These are phyloP conservation scores for Boletus reticuloceps DNA, from an alignment of 768 basidiomycete genomes.

Conservation along the genomic window DNA sequence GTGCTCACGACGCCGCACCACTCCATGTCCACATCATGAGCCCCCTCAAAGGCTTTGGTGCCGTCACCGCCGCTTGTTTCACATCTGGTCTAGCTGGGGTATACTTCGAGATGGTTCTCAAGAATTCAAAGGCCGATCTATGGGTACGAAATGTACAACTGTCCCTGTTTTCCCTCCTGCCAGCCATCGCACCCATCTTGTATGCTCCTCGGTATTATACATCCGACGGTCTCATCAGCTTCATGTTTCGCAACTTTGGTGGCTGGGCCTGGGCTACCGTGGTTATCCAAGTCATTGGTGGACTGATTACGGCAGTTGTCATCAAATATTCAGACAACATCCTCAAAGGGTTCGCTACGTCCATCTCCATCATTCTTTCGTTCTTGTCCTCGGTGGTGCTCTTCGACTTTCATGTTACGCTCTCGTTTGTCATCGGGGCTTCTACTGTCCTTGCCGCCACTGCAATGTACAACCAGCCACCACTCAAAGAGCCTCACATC, in stretches of 20 bases:
- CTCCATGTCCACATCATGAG: slow-evolving; percentile 72
- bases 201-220: slow-evolving; percentile 42
- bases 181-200: slow-evolving; percentile 81
- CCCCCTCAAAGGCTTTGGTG: slow-evolving; percentile 77
- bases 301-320: slow-evolving; percentile 90
- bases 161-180: slow-evolving; percentile 85
- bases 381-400: slow-evolving; percentile 91
- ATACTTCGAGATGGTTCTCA: slow-evolving; percentile 93
- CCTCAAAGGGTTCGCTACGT: slow-evolving; percentile 96
- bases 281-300: slow-evolving; percentile 85
- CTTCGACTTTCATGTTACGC: slow-evolving; percentile 88
- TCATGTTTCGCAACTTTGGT: slow-evolving; percentile 84
- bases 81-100: slow-evolving; percentile 90
- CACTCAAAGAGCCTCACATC: slow-evolving; percentile 35
- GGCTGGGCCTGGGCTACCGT: slow-evolving; percentile 97
- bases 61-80: slow-evolving; percentile 82
- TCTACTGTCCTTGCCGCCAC: slow-evolving; percentile 85
- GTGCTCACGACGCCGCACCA: slow-evolving; percentile 63
- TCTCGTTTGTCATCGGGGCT: slow-evolving; percentile 82
- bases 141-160: slow-evolving; percentile 92
- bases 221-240: slow-evolving; percentile 49
- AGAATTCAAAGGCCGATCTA: slow-evolving; percentile 77
- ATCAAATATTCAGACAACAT: slow-evolving; percentile 98
- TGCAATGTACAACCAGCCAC: slow-evolving; percentile 90
- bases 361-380: slow-evolving; percentile 88